phyloP scores from a whole-genome alignment of 352 stramenopile genomes.

The Phytophthora citricola region DNA sequence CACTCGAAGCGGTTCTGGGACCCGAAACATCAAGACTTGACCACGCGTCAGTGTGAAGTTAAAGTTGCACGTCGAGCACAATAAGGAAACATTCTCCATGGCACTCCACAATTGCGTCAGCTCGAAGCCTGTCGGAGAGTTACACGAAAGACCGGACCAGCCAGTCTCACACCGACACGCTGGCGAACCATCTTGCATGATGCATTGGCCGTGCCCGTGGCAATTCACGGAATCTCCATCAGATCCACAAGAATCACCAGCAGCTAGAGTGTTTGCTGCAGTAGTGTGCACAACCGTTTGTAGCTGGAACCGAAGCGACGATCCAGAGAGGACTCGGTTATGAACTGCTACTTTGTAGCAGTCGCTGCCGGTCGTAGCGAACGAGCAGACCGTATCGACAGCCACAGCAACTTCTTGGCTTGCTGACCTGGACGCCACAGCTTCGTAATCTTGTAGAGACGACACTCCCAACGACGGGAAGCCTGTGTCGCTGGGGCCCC shows the following conservation, averaged over 20 bases:
- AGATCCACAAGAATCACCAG: conserved; percentile 7
- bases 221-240: conserved; percentile 45
- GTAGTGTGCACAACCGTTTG: conserved; percentile 48
- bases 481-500: conserved; percentile 49
- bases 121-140: conserved; percentile 63
- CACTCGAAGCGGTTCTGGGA: conserved; percentile 64
- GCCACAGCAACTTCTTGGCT: conserved; percentile 52
- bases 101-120: conserved; percentile 64
- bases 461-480: conserved; percentile 59
- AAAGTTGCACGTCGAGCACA: conserved; percentile 59
- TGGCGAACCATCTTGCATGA: conserved; percentile 34
- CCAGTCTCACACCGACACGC: conserved; percentile 64
- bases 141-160: conserved; percentile 69
- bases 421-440: conserved; percentile 24
- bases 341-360: conserved; percentile 80
- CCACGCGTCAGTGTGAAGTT: conserved; percentile 55
- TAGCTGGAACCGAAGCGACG: conserved; percentile 50
- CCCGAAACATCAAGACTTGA: conserved; percentile 69
- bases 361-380: conserved; percentile 34
- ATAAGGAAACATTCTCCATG: conserved; percentile 52
- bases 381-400: conserved; percentile 56
- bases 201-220: conserved; percentile 58
- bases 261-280: not conserved
- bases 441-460: conserved; percentile 63
- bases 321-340: conserved; percentile 67